These are phyloP conservation scores for Fusarium bulbicola DNA, from an alignment of 2,329 filamentous ascomycete species.

Conservation along the genomic window DNA sequence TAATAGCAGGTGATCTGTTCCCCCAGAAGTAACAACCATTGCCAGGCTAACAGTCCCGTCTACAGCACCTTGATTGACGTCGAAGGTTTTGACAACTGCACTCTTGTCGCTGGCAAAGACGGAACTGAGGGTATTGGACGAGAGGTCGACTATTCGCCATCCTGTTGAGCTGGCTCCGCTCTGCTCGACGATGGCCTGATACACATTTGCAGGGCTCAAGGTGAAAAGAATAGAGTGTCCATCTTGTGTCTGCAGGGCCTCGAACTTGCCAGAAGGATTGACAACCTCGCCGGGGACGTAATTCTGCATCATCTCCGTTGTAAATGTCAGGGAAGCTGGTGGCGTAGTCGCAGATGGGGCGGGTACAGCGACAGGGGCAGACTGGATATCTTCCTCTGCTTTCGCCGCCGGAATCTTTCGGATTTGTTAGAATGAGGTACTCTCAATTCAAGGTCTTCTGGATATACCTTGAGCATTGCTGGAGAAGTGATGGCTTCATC, in stretches of 20 bases:
- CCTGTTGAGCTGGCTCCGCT: background rate
- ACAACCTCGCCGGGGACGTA: background rate
- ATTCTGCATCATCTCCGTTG: background rate
- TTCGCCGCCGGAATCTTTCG: background rate
- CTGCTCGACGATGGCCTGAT: background rate
- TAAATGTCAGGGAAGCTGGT: background rate
- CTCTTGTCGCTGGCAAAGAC: background rate
- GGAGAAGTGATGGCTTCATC: background rate
- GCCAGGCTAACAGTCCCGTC: background rate
- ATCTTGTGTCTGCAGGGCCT: background rate
- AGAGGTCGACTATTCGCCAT: background rate
- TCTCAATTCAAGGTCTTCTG: no score
- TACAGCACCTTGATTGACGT: background rate
- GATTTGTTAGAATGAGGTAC: rapidly evolving
- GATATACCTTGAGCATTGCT: background rate
- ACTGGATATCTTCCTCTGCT: rapidly evolving
- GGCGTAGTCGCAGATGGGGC: rapidly evolving
- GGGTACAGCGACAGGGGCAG: rapidly evolving
- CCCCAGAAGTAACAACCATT: background rate
- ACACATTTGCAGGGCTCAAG: background rate
- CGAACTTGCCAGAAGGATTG: background rate
- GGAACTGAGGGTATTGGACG: rapidly evolving
- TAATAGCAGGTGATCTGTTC: background rate
- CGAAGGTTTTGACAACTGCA: background rate
- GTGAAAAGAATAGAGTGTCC: background rate